These are phyloP conservation scores for Mangifera indica DNA, from an alignment of 345 rosid genomes.

Conservation along the genomic window DNA sequence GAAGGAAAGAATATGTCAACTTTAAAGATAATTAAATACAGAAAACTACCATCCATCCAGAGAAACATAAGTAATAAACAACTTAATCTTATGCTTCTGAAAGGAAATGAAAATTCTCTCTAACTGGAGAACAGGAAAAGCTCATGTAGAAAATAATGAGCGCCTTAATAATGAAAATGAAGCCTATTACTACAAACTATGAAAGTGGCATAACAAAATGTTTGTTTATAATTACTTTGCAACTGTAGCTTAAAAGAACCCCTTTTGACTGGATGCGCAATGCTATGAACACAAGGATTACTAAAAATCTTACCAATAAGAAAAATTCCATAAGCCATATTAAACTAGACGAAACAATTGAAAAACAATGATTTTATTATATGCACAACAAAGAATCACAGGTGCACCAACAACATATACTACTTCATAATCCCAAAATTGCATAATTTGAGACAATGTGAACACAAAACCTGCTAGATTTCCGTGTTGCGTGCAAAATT, in stretches of 20 bases:
- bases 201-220: no score
- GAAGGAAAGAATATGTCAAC: not conserved
- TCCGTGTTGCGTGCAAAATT: not conserved
- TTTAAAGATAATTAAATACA: not conserved
- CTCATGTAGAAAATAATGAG: no score
- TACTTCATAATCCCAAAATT: not conserved
- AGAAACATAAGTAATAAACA: not conserved
- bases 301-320: no score
- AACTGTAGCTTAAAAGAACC: not conserved
- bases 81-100: not conserved
- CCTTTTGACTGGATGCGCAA: not conserved
- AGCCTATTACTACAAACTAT: not conserved
- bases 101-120: not conserved
- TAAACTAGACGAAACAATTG: not conserved
- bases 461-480: not conserved
- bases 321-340: not conserved
- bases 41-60: not conserved
- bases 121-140: not conserved
- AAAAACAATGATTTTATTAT: not conserved
- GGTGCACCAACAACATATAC: not conserved
- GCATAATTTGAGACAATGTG: not conserved
- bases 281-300: no score
- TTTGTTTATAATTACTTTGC: no score
- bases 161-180: not conserved
- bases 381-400: no score